Evolutionary conservation across 768 basidiomycete genomes (phyloP).

Genomic region (Filobasidium wieringae): DNA sequence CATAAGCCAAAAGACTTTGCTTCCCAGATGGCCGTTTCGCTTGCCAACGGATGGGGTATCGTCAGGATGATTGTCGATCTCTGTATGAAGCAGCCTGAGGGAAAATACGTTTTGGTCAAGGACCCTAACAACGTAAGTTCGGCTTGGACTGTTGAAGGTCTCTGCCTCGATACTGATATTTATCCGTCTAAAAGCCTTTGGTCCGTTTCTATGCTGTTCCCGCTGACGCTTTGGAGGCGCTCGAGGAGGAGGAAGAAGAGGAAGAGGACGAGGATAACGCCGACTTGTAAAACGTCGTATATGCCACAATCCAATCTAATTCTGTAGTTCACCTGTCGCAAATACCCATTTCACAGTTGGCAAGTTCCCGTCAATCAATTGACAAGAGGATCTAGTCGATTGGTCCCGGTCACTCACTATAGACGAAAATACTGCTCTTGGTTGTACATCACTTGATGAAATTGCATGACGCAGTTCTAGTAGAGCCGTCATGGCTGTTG

Average conservation of each 20-base stretch:
- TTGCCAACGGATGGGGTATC: slow-evolving; percentile 97
- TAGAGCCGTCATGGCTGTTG: too few species aligned
- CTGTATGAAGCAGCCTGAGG: slow-evolving; percentile 92
- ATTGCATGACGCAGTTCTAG: too few species aligned
- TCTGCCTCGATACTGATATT: neutral
- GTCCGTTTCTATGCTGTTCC: slow-evolving; percentile 92
- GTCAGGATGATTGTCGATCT: slow-evolving; percentile 88
- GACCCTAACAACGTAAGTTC: slow-evolving; percentile 85
- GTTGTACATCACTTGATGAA: too few species aligned
- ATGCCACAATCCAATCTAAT: too few species aligned
- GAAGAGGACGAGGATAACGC: slow-evolving; percentile 23
- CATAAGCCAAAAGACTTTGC: slow-evolving; percentile 93
- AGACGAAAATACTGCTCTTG: too few species aligned
- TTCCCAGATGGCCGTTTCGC: slow-evolving; percentile 81
- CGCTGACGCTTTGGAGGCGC: slow-evolving; percentile 62
- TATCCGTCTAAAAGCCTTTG: slow-evolving; percentile 53
- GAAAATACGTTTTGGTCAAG: slow-evolving; percentile 92
- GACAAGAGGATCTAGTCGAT: too few species aligned
- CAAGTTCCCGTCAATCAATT: too few species aligned
- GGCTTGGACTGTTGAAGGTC: neutral
- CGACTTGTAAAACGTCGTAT: neutral
- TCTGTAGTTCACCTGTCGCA: too few species aligned
- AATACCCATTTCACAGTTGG: too few species aligned
- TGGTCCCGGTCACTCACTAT: too few species aligned
- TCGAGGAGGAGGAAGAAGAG: slow-evolving; percentile 27